These are phyloP conservation scores for Leptodermis oblonga DNA, from an alignment of 257 asterid genomes.

Conservation along the genomic window DNA sequence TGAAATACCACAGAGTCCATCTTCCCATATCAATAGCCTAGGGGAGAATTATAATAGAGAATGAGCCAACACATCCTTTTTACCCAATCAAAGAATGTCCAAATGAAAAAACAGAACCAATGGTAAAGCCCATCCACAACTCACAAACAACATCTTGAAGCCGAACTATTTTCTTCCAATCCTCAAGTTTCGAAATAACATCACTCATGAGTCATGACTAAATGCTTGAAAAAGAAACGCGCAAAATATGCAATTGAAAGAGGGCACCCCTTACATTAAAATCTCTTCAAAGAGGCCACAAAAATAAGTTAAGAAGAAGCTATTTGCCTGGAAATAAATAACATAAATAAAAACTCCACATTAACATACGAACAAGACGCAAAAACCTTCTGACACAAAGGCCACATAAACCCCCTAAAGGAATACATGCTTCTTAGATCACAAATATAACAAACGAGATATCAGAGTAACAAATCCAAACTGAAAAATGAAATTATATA, in stretches of 20 bases:
- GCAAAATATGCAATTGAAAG: neutral
- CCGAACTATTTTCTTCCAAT: neutral
- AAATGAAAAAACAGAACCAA: neutral
- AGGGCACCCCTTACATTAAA: neutral
- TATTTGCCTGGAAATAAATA: neutral
- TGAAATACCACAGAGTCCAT: slow-evolving; percentile 52
- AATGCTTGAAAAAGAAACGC: neutral
- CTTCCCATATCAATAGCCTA: slow-evolving; percentile 90
- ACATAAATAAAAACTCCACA: neutral
- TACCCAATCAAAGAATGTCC: neutral
- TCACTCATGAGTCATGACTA: neutral
- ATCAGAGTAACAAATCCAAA: neutral
- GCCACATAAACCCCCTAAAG: neutral
- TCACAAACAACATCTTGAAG: neutral
- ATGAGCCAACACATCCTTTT: neutral
- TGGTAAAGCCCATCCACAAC: neutral
- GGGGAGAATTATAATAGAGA: neutral
- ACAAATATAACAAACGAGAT: neutral
- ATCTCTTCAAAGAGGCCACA: neutral
- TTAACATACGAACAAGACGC: neutral
- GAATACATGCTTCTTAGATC: neutral
- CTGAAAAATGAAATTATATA: neutral
- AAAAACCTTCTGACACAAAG: neutral
- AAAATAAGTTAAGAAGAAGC: neutral
- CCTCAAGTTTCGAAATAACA: neutral